Evolutionary conservation across 345 rosid genomes (phyloP).

Genomic region (Rhodamnia argentea): DNA sequence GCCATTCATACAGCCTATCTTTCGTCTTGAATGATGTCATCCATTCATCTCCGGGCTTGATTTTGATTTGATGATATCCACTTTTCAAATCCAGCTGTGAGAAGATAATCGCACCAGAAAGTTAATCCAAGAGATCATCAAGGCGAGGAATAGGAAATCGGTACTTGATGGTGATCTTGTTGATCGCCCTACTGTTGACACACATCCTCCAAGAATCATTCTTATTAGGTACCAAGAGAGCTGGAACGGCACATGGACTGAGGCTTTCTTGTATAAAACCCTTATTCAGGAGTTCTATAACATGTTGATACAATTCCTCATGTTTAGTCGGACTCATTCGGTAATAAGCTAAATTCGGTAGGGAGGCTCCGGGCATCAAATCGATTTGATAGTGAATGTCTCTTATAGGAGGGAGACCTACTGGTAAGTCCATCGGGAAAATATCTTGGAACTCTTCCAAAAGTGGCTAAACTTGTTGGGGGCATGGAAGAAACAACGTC

Average conservation of each 20-base stretch:
- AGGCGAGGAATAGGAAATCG: neutral
- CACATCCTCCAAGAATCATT: constrained; percentile 1
- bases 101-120: neutral
- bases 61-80: neutral
- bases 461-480: too few relatives aligned
- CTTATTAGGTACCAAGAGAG: neutral
- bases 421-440: neutral
- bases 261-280: neutral
- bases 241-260: neutral
- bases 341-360: neutral
- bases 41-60: too few relatives aligned
- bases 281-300: neutral
- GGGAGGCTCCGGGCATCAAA: neutral
- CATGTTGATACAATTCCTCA: neutral
- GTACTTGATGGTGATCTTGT: neutral
- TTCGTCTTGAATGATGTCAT: too few relatives aligned
- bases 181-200: neutral
- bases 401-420: neutral
- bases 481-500: too few relatives aligned
- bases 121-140: neutral
- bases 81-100: neutral
- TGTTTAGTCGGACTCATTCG: neutral
- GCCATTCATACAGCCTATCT: neutral
- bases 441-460: neutral
- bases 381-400: neutral